A percentile compares a stretch with the other conserved stretches of the same genome.
Conservation (phyloP, 164 flowering plant species). For the Euptelea pleiosperma region DNA sequence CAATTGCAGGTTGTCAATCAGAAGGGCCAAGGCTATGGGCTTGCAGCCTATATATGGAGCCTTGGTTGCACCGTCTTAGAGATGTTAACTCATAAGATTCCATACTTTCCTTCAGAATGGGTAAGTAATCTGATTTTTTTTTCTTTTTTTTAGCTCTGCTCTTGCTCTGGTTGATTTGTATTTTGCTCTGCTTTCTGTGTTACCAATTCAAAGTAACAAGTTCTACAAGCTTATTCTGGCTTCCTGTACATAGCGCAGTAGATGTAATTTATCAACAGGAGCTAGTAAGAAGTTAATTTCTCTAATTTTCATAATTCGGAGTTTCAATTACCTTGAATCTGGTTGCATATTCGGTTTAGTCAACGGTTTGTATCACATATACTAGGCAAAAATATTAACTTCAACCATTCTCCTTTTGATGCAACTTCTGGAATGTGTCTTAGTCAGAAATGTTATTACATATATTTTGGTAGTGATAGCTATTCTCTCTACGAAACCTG, state of each 20-base stretch:
- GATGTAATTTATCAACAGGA: neutral
- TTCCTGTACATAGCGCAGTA: neutral
- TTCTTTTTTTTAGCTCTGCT: neutral
- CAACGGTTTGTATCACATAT: neutral
- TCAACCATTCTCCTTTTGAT: neutral
- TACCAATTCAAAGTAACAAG: no score
- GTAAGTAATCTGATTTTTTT: constrained; percentile 45
- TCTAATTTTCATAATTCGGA: neutral
- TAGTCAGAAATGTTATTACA: no score
- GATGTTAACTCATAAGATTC: constrained; percentile 75
- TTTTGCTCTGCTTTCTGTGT: no score
- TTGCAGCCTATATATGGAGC: constrained; percentile 97
- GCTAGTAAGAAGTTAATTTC: neutral
- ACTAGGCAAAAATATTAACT: neutral
- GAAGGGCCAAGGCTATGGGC: constrained; percentile 72
- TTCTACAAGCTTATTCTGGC: neutral
- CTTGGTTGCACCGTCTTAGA: constrained; percentile 98
- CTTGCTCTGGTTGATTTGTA: constrained; percentile 1
- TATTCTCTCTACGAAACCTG: no score
- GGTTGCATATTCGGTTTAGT: neutral
- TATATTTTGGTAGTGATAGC: no score
- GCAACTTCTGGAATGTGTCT: neutral
- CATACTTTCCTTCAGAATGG: constrained; percentile 64
- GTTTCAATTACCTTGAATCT: no score
- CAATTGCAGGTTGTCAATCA: constrained; percentile 66